Conservation (phyloP, 2,329 filamentous ascomycete species). For the Paraphaeosphaeria minitans region DNA sequence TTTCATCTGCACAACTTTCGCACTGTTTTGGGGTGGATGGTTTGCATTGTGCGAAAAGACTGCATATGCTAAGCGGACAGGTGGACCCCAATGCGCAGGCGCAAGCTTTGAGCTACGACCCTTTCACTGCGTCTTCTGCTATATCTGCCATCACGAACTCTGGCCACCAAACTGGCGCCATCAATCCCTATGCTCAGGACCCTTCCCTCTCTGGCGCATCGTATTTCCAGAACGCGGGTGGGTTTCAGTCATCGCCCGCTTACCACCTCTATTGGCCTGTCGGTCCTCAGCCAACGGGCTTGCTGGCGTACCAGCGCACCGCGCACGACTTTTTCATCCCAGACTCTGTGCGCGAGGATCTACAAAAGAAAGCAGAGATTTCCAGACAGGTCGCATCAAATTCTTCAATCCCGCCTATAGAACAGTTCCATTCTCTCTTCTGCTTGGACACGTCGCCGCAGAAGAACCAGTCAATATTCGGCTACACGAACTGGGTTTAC, state of each 20-base stretch:
- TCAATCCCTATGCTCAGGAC: constrained; percentile 78
- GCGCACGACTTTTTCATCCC: constrained; percentile 92
- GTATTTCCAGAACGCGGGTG: constrained; percentile 67
- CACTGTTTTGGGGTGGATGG: not conserved
- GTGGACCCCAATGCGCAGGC: constrained; percentile 41
- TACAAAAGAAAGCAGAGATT: constrained; percentile 87
- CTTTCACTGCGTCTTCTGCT: constrained; percentile 47
- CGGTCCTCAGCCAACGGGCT: constrained; percentile 79
- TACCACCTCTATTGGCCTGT: constrained; percentile 93
- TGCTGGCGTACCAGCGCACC: constrained; percentile 82
- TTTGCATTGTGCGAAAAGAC: not conserved
- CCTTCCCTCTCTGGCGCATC: constrained; percentile 64
- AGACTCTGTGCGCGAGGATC: constrained; percentile 82
- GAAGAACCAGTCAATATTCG: constrained; percentile 79
- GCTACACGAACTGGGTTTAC: constrained; percentile 92
- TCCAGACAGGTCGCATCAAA: constrained; percentile 83
- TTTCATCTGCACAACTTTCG: not conserved
- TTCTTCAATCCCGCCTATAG: constrained; percentile 75
- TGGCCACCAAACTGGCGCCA: constrained; percentile 46
- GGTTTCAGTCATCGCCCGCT: constrained; percentile 59
- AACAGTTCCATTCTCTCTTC: constrained; percentile 91
- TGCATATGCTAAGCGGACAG: constrained; percentile 20
- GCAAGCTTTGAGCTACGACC: constrained; percentile 50
- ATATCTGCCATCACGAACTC: constrained; percentile 42
- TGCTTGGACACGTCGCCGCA: constrained; percentile 82